Evolutionary conservation across 139 green algal species (phyloP).

Genomic region (Closterium sp.): DNA sequence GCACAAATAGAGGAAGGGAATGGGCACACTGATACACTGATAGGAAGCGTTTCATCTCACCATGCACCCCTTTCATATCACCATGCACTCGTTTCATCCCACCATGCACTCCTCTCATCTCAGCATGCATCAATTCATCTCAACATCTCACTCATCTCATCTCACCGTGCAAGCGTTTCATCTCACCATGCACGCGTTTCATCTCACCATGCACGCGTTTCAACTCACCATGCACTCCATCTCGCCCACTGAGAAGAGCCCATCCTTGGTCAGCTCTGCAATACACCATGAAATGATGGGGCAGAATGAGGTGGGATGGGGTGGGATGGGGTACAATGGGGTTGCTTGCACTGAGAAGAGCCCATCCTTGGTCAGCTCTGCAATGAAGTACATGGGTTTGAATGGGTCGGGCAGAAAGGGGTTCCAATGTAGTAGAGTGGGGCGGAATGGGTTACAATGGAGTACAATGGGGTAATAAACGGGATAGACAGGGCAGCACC

Average conservation of each 20-base stretch:
- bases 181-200: background rate
- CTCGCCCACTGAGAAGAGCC: conserved; percentile 95
- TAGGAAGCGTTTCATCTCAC: too few species aligned
- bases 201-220: conserved; percentile 85
- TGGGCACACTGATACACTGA: too few species aligned
- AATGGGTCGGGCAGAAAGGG: too few species aligned
- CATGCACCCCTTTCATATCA: background rate
- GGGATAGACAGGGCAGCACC: too few species aligned
- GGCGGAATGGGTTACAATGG: too few species aligned
- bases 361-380: too few species aligned
- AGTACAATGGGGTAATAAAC: too few species aligned
- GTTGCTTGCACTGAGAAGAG: too few species aligned
- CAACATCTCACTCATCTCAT: background rate
- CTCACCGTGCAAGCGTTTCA: background rate
- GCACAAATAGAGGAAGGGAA: too few species aligned
- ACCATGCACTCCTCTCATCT: background rate
- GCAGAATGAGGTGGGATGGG: too few species aligned
- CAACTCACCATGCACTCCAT: conserved; percentile 97
- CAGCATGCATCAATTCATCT: background rate
- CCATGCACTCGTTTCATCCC: background rate
- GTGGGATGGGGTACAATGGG: background rate
- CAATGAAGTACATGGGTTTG: too few species aligned
- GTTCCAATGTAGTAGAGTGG: too few species aligned
- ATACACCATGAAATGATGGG: background rate
- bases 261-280: conserved; percentile 78